These are phyloP conservation scores for Spencermartinsiella europaea DNA, from an alignment of 805 yeast genomes.

Conservation along the genomic window DNA sequence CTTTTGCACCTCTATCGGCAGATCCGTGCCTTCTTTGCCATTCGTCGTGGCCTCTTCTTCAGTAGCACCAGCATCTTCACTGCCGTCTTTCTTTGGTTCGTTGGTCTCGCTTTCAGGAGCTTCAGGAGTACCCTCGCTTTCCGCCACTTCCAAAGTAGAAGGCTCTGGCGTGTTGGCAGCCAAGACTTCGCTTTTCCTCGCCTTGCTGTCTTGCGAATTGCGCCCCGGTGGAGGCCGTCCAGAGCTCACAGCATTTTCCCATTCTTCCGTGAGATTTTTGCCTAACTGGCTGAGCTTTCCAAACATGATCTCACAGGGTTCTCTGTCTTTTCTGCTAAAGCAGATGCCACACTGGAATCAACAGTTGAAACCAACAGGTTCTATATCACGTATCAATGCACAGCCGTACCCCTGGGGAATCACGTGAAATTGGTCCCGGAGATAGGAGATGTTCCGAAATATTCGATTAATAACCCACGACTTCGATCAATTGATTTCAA, in stretches of 20 bases:
- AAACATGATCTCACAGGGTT: conserved; percentile 38
- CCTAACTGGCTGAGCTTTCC: conserved; percentile 56
- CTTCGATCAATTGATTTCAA: too few species aligned
- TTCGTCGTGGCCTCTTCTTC: not conserved
- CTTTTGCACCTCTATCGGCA: conserved; percentile 54
- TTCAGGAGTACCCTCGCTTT: not conserved
- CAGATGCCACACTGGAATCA: too few species aligned
- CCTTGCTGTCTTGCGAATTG: conserved; percentile 1
- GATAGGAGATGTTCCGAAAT: too few species aligned
- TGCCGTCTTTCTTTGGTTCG: not conserved
- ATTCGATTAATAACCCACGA: too few species aligned
- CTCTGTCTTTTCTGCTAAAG: too few species aligned
- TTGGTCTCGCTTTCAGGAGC: not conserved
- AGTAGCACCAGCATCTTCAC: not conserved
- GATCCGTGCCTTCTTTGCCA: conserved; percentile 29
- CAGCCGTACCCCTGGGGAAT: too few species aligned
- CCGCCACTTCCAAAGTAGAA: conserved; percentile 18
- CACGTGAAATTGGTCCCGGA: too few species aligned
- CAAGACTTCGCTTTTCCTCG: conserved; percentile 14
- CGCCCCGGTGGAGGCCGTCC: conserved; percentile 1
- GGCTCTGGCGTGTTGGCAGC: conserved; percentile 20
- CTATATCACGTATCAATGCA: too few species aligned
- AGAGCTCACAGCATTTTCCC: conserved; percentile 37
- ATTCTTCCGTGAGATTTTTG: conserved; percentile 59
- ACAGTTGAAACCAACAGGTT: too few species aligned